Percentiles rank a stretch among this genome's conserved stretches.
phyloP scores from a whole-genome alignment of 768 basidiomycete species.

The Lentinula detonsa region DNA sequence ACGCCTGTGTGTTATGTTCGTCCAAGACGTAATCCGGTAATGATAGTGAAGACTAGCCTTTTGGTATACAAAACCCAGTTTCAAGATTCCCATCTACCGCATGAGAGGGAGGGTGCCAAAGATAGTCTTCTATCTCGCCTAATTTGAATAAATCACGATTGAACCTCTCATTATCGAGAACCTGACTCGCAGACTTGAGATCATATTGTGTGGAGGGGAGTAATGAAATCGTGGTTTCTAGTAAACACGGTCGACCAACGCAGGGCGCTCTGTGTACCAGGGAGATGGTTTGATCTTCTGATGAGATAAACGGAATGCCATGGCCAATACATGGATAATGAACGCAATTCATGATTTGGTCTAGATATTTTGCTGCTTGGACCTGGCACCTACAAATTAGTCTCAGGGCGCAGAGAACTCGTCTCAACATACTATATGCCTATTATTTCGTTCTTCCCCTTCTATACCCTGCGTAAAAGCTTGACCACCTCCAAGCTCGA shows the following conservation, averaged over 20 bases:
- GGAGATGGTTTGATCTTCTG: conserved; percentile 10
- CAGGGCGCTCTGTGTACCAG: conserved; percentile 31
- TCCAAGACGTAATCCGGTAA: background rate
- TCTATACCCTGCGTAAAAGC: conserved; percentile 57
- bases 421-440: conserved; percentile 46
- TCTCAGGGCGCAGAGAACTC: background rate
- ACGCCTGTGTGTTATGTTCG: conserved; percentile 16
- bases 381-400: conserved; percentile 21
- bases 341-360: conserved; percentile 20
- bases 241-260: conserved; percentile 34
- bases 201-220: conserved; percentile 24
- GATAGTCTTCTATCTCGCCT: conserved; percentile 28
- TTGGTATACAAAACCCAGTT: conserved; percentile 45
- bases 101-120: conserved; percentile 39
- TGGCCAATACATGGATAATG: background rate
- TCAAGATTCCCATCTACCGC: conserved; percentile 49
- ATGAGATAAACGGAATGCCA: conserved; percentile 19
- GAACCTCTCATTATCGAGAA: conserved; percentile 36
- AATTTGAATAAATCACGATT: conserved; percentile 28
- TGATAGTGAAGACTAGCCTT: conserved; percentile 30
- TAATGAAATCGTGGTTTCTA: conserved; percentile 47
- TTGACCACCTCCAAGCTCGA: conserved; percentile 51
- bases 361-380: conserved; percentile 39
- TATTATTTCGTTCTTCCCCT: conserved; percentile 51
- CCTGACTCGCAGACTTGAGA: conserved; percentile 22